phyloP scores from a whole-genome alignment of 257 asterid genomes.

The Capsicum baccatum region DNA sequence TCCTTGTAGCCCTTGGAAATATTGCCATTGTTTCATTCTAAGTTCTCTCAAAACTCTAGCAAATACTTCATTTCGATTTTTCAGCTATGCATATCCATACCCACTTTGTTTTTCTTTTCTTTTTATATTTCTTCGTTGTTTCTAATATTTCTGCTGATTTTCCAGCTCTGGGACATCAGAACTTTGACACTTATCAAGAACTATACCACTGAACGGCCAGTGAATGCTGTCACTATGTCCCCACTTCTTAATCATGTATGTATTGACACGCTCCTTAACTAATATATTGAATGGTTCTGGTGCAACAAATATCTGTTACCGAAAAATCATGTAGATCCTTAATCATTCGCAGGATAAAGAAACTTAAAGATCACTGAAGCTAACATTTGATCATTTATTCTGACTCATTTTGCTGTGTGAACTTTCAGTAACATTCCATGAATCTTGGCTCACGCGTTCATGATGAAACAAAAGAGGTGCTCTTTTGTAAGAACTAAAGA shows the following conservation, averaged over 20 bases:
- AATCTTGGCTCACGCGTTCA: too few relatives aligned
- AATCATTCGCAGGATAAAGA: neutral
- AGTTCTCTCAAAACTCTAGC: neutral
- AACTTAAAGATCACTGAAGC: neutral
- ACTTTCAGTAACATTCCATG: too few relatives aligned
- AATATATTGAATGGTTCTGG: neutral
- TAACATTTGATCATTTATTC: neutral
- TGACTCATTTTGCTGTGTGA: too few relatives aligned
- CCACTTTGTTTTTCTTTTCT: neutral
- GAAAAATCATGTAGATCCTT: conserved; percentile 8
- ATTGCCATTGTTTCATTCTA: neutral
- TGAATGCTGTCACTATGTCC: conserved; percentile 94
- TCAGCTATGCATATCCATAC: neutral
- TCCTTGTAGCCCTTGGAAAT: neutral
- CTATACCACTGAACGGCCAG: conserved; percentile 75
- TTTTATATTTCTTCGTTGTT: neutral
- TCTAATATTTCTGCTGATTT: conserved; percentile 30
- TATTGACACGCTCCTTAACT: conserved; percentile 10
- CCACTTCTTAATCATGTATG: conserved; percentile 93
- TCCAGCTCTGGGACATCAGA: conserved; percentile 93
- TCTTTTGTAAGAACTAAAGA: neutral
- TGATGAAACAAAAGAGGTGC: neutral
- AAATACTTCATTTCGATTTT: neutral
- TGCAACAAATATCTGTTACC: neutral
- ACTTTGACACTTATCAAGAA: conserved; percentile 78